Base-by-base conservation (phyloP, 192 early-diverging fungal species). In the Backusella morwellensis region DNA sequence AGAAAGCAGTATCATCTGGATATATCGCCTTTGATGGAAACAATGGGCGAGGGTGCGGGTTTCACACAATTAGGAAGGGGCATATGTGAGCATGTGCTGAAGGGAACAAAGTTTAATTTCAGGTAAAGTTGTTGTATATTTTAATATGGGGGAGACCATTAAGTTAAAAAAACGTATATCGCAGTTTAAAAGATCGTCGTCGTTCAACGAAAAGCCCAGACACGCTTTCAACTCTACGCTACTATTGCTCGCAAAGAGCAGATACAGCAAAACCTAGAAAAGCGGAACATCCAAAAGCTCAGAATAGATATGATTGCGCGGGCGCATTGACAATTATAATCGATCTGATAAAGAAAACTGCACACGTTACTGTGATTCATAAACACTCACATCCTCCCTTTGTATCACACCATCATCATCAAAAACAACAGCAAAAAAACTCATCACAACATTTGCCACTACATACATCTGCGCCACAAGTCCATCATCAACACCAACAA, bases 241-340 rank as follows among this genome's bases (percentile, higher is more conserved):
- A 82, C 17, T 82, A 82, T 35, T 82, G 80, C 32, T 82, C 80
- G 32, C 80, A 82, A 35, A 44, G 80, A 26, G 67, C 80, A 19
- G 80, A 82, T 34, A 82, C 74, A 19, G 77, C 74, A 23, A 82
- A 82, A 41, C 80, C 73, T n/a, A 56, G 80, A 32, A 82, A 82
- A 40, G 72, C 73, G 11, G 80, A 82, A 19, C 66, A 77, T 38
- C 76, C 80, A 6, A 82, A 82, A 29, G 69, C 69, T 50, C 41
- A 74, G 9, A 82, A 70, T 59, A 74, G 80, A 29, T 82, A 82
- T 54, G 72, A 77, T 23, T 82, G 80, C 54, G 54, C 73, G 36
- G 80, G 80, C 41, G 77, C 73, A 34, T 75, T 82, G 44, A 82
- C 80, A 21, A 77, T 82, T n/a, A 75, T 82, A 32, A 78, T 82